Conservation (phyloP, 2,329 filamentous ascomycete species). For the Meredithiella fracta region DNA sequence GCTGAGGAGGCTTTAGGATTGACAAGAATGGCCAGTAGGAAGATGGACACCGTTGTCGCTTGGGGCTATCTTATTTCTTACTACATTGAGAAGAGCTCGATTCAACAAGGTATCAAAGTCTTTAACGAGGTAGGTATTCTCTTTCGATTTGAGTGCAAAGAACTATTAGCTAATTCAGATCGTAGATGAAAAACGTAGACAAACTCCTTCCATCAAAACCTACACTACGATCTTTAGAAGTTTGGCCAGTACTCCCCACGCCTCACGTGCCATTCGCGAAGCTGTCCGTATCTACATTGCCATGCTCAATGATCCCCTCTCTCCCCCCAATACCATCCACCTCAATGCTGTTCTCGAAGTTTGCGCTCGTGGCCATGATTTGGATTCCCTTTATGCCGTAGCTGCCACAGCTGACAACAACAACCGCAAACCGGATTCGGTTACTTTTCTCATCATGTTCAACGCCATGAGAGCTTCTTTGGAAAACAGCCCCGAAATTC, state of each 20-base stretch:
- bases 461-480: conserved; percentile 48
- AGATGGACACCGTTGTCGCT: conserved; percentile 49
- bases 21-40: conserved; percentile 50
- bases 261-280: conserved; percentile 43
- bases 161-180: conserved; percentile 39
- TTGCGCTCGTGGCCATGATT: conserved; percentile 55
- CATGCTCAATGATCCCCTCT: conserved; percentile 45
- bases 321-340: conserved; percentile 64
- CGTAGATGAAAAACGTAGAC: conserved; percentile 86
- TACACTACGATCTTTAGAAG: conserved; percentile 73
- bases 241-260: conserved; percentile 43
- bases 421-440: conserved; percentile 43
- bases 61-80: conserved; percentile 81
- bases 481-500: conserved; percentile 16
- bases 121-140: conserved; percentile 79
- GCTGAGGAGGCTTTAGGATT: conserved; percentile 52
- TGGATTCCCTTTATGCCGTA: conserved; percentile 68
- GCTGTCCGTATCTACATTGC: conserved; percentile 63
- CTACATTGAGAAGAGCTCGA: conserved; percentile 41
- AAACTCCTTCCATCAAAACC: conserved; percentile 64
- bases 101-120: conserved; percentile 55
- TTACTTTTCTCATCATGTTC: conserved; percentile 69
- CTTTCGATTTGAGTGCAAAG: conserved; percentile 11
- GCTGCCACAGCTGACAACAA: conserved; percentile 53
- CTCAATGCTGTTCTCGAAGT: conserved; percentile 77